These are phyloP conservation scores for Schrenkiella parvula DNA, from an alignment of 345 rosid genomes.

Conservation along the genomic window DNA sequence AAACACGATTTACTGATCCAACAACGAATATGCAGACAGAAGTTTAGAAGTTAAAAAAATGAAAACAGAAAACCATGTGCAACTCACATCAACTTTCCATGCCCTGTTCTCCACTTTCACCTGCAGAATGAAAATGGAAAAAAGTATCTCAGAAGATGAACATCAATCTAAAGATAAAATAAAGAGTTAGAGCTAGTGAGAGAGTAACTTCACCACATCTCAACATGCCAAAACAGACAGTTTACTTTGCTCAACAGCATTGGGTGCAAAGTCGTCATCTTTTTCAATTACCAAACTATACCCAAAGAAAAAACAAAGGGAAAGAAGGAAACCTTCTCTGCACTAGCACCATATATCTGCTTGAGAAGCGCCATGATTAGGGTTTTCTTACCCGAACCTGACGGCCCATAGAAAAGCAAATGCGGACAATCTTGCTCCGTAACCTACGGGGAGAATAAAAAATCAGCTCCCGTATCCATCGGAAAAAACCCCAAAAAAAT, in stretches of 20 bases:
- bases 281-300: neutral
- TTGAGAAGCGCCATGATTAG: conserved; percentile 88
- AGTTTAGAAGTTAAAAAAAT: neutral
- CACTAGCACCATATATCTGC: conserved; percentile 75
- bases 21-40: neutral
- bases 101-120: conserved; percentile 89
- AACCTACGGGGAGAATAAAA: conserved; percentile 43
- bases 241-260: neutral
- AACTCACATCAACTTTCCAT: conserved; percentile 89
- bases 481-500: neutral
- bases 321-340: conserved; percentile 64
- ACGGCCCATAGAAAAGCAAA: conserved; percentile 93
- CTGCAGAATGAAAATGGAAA: conserved; percentile 44
- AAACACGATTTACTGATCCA: neutral
- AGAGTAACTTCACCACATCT: neutral
- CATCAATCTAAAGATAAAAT: neutral
- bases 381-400: conserved; percentile 99
- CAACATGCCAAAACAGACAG: conserved; percentile 4
- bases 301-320: neutral
- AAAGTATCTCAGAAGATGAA: neutral
- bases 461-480: neutral
- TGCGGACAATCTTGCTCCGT: conserved; percentile 95
- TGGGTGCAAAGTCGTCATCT: conserved; percentile 2
- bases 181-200: neutral
- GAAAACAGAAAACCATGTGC: neutral